A percentile compares a stretch with the other conserved stretches of the same genome.
Evolutionary conservation across 495 filamentous ascomycete species (phyloP).

Genomic region (Filosporella fistucella): DNA sequence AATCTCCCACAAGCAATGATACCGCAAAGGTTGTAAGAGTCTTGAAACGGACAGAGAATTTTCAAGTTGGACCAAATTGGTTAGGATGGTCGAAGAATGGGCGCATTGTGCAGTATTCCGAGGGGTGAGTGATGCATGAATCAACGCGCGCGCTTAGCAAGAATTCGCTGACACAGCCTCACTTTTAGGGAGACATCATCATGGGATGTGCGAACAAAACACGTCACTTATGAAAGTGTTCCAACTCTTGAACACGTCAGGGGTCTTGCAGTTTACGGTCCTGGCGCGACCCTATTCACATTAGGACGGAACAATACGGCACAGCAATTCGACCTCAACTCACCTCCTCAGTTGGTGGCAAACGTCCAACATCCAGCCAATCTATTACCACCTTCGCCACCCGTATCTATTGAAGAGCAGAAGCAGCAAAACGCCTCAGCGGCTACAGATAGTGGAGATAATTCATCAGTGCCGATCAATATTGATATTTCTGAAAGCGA

Average conservation of each 20-base stretch:
- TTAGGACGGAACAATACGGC: conserved; percentile 81
- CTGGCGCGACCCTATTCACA: conserved; percentile 88
- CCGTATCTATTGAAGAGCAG: conserved; percentile 67
- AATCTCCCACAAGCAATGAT: conserved; percentile 68
- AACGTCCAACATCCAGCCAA: conserved; percentile 80
- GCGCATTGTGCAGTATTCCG: conserved; percentile 86
- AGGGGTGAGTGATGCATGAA: conserved; percentile 64
- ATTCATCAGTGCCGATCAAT: conserved; percentile 46
- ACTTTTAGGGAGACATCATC: conserved; percentile 72
- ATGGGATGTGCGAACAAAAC: conserved; percentile 97
- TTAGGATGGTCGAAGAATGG: conserved; percentile 98
- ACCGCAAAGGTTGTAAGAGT: conserved; percentile 82
- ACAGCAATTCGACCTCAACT: conserved; percentile 92
- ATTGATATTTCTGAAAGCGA: conserved; percentile 58
- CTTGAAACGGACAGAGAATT: conserved; percentile 74
- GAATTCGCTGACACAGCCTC: conserved; percentile 25
- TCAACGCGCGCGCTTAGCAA: conserved; percentile 36
- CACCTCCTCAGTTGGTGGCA: conserved; percentile 66
- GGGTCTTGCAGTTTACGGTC: conserved; percentile 83
- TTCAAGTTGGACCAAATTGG: conserved; percentile 80
- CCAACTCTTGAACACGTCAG: conserved; percentile 77
- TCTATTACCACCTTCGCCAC: conserved; percentile 70
- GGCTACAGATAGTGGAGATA: conserved; percentile 33
- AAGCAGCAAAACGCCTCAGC: conserved; percentile 33
- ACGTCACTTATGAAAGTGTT: conserved; percentile 82